These are phyloP conservation scores for Chamaenerion angustifolium DNA, from an alignment of 345 rosid species.

Conservation along the genomic window DNA sequence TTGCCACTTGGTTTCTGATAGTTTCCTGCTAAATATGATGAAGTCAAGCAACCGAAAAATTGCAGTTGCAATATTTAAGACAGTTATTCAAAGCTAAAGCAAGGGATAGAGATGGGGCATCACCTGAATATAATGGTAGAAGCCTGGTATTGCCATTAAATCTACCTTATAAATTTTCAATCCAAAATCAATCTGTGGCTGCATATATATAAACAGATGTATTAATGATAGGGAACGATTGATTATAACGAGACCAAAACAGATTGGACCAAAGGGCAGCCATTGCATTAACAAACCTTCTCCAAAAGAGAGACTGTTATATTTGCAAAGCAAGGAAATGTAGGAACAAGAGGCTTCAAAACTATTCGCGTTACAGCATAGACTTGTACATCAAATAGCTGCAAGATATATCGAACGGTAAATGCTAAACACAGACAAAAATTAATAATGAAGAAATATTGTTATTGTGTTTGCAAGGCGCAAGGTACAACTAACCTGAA, in stretches of 20 bases:
- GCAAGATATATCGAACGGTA: constrained; percentile 7
- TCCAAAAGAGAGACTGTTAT: constrained; percentile 24
- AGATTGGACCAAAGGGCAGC: not conserved
- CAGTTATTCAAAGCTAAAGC: not conserved
- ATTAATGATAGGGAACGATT: too few species aligned
- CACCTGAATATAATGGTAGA: constrained; percentile 36
- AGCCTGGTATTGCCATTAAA: constrained; percentile 37
- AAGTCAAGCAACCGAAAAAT: constrained; percentile 5
- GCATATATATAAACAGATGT: constrained; percentile 6
- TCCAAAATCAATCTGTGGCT: constrained; percentile 43
- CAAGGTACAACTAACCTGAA: constrained; percentile 26
- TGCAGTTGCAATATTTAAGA: not conserved
- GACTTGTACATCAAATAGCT: constrained; percentile 33
- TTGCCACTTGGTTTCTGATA: constrained; percentile 27
- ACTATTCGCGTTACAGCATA: constrained; percentile 18
- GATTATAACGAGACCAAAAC: not conserved
- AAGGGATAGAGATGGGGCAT: not conserved
- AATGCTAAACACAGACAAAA: not conserved
- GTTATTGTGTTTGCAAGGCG: not conserved
- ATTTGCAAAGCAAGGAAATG: constrained; percentile 36
- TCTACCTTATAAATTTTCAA: constrained; percentile 31
- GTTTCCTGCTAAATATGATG: constrained; percentile 22
- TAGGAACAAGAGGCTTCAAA: constrained; percentile 35
- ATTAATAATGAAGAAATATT: not conserved
- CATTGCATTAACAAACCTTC: constrained; percentile 15